Evolutionary conservation across 306 rosid species (phyloP).

Genomic region (Trichosanthes truncata): DNA sequence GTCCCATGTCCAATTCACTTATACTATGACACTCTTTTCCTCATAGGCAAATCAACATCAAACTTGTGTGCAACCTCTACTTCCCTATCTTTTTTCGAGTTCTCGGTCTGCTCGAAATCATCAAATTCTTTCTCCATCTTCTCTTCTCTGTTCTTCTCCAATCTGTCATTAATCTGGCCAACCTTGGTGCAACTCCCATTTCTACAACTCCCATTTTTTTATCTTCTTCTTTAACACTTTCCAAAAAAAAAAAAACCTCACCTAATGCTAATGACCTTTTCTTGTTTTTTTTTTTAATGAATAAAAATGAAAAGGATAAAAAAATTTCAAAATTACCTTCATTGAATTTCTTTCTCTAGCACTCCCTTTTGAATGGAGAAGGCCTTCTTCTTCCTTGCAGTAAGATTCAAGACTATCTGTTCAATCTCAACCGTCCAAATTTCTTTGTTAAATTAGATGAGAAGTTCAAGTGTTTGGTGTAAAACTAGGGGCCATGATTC

Average conservation of each 20-base stretch:
- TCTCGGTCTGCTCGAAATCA: slow-evolving; percentile 21
- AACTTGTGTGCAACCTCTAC: slow-evolving; percentile 13
- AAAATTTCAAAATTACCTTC: not conserved
- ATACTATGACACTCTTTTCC: slow-evolving; percentile 74
- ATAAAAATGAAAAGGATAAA: not conserved
- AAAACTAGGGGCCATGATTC: not conserved
- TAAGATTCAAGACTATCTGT: not conserved
- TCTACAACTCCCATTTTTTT: slow-evolving; percentile 29
- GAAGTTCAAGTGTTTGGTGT: not conserved
- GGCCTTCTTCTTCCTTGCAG: not conserved
- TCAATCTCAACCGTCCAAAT: not conserved
- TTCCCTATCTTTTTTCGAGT: slow-evolving; percentile 11
- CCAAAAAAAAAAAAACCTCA: too few species aligned
- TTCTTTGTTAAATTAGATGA: not conserved
- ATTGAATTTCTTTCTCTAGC: not conserved
- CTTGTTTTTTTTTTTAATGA: not conserved
- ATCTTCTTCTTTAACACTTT: not conserved
- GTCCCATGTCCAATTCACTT: too few species aligned
- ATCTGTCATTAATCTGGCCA: slow-evolving; percentile 18
- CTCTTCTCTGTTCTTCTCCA: slow-evolving; percentile 9
- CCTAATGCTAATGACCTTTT: slow-evolving; percentile 8
- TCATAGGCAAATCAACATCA: slow-evolving; percentile 35
- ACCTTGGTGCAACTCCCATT: slow-evolving; percentile 33
- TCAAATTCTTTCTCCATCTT: slow-evolving; percentile 16
- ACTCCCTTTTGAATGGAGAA: not conserved